Evolutionary conservation across 225 moss, liverwort and hornwort species (phyloP).

Genomic region (Pseudoscleropodium purum): DNA sequence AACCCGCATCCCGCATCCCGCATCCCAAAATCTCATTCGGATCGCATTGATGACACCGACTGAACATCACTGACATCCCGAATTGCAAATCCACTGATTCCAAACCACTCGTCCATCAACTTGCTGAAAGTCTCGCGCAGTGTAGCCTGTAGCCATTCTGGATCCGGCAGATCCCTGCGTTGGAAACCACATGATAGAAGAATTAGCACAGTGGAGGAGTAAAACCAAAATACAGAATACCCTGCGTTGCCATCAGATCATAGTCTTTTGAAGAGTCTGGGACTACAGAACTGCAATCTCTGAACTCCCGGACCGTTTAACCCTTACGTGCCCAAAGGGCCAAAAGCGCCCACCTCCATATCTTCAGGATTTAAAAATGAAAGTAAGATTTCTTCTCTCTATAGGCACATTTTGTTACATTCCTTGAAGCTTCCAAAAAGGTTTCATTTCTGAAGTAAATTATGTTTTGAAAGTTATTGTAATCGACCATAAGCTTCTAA

Average conservation of each 20-base stretch:
- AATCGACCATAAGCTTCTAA: background rate
- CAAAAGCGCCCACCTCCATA: background rate
- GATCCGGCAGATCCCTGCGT: constrained; percentile 58
- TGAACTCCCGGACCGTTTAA: background rate
- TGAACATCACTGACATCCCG: constrained; percentile 62
- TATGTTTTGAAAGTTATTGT: background rate
- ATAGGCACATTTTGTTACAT: background rate
- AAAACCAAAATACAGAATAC: background rate
- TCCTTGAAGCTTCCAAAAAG: background rate
- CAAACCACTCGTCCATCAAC: constrained; percentile 56
- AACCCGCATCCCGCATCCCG: background rate
- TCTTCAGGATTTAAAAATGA: background rate
- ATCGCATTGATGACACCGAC: constrained; percentile 84
- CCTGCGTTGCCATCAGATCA: background rate
- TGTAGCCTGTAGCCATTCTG: constrained; percentile 56
- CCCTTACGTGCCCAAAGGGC: background rate
- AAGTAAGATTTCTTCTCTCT: background rate
- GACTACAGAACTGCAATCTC: background rate
- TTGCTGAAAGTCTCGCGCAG: constrained; percentile 41
- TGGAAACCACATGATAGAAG: background rate
- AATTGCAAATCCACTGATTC: constrained; percentile 16
- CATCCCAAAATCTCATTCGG: constrained; percentile 11
- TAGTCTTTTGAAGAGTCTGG: background rate
- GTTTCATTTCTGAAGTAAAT: background rate
- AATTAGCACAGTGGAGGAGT: background rate